Percentiles rank a stretch among this genome's conserved stretches.
Evolutionary conservation across 2,329 filamentous ascomycete species (phyloP).

Genomic region (Teratosphaeria zuluensis): DNA sequence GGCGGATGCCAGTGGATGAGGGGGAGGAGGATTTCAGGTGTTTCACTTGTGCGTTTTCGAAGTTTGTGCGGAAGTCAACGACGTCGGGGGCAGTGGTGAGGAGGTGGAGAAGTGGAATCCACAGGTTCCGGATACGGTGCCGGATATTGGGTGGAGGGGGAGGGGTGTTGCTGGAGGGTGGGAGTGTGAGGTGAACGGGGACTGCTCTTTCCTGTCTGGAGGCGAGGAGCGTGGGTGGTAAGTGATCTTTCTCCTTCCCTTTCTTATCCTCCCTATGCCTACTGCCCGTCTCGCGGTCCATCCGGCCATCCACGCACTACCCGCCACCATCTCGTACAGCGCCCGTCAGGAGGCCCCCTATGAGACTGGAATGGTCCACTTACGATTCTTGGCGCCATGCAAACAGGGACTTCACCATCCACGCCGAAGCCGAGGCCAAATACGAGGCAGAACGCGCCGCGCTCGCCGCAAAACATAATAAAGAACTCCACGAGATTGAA

Average conservation of each 20-base stretch:
- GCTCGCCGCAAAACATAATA: not conserved
- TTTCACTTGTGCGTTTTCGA: constrained; percentile 72
- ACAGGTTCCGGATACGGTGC: constrained; percentile 27
- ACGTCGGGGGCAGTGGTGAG: constrained; percentile 5
- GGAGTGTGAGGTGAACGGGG: constrained; percentile 70
- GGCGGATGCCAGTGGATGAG: constrained; percentile 59
- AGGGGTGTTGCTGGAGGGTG: constrained; percentile 65
- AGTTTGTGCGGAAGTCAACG: constrained; percentile 45
- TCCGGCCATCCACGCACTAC: too few species aligned
- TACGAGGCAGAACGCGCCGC: not conserved
- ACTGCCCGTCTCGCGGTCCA: too few species aligned
- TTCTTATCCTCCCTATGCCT: constrained; percentile 4
- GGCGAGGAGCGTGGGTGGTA: constrained; percentile 88
- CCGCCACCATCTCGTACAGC: constrained; percentile 1
- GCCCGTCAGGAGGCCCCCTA: not conserved
- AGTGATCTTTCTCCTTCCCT: constrained; percentile 24
- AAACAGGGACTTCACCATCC: constrained; percentile 26
- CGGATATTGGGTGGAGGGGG: constrained; percentile 46
- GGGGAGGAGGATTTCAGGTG: constrained; percentile 72
- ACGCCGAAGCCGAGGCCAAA: constrained; percentile 5
- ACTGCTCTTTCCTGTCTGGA: constrained; percentile 69
- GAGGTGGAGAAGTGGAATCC: constrained; percentile 19
- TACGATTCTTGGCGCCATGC: not conserved
- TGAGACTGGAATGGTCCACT: not conserved
- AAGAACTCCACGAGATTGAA: not conserved